A percentile compares a stretch with the other conserved stretches of the same genome.
These are phyloP conservation scores for Francoa sonchifolia DNA, from an alignment of 441 rosid species.

Conservation along the genomic window DNA sequence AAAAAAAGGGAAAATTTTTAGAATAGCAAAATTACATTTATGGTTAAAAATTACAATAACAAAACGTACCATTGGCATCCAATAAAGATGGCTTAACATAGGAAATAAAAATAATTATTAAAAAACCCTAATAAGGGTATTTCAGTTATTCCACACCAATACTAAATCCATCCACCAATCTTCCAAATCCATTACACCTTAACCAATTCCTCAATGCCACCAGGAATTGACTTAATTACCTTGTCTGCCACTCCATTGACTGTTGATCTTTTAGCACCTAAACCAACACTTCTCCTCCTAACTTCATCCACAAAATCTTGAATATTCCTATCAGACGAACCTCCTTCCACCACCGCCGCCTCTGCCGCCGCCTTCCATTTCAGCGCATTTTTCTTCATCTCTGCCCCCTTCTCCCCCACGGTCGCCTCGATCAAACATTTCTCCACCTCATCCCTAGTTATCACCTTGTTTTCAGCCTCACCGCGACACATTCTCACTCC, in stretches of 20 bases:
- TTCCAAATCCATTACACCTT: neutral
- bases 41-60: too few relatives aligned
- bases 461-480: constrained; percentile 38
- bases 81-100: too few relatives aligned
- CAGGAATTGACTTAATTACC: too few relatives aligned
- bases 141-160: too few relatives aligned
- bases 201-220: neutral
- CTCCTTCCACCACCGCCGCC: constrained; percentile 55
- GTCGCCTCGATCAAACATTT: constrained; percentile 43
- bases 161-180: too few relatives aligned
- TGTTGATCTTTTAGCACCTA: neutral
- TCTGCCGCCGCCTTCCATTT: constrained; percentile 62
- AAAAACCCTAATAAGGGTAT: too few relatives aligned
- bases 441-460: constrained; percentile 49
- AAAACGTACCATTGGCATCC: too few relatives aligned
- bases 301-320: constrained; percentile 53
- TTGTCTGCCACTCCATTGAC: too few relatives aligned
- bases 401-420: constrained; percentile 35
- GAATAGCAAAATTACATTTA: too few relatives aligned
- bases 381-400: constrained; percentile 43
- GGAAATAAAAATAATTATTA: too few relatives aligned
- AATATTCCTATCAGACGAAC: constrained; percentile 52
- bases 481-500: constrained; percentile 67
- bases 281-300: constrained; percentile 20
- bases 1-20: too few relatives aligned